A percentile compares a stretch with the other conserved stretches of the same genome.
Evolutionary conservation across 306 rosid species (phyloP).

Genomic region (Gastrolobium villosum): DNA sequence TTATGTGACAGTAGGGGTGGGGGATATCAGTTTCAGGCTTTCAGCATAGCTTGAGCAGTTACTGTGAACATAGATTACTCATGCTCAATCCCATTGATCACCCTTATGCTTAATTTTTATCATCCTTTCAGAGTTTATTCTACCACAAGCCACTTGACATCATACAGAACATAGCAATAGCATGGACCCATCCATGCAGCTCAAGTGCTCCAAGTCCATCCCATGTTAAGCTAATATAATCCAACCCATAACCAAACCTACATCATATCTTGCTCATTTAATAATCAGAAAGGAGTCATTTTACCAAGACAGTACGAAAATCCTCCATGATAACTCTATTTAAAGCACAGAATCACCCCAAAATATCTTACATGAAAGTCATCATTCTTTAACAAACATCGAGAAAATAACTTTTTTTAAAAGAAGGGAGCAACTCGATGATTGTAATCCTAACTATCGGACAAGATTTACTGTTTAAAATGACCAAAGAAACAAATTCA

Average conservation of each 20-base stretch:
- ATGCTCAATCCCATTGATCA: conserved; percentile 10
- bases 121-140: conserved; percentile 13
- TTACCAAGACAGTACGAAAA: conserved; percentile 5
- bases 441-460: conserved; percentile 20
- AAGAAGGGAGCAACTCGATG: background rate
- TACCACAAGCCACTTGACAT: conserved; percentile 37
- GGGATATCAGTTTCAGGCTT: background rate
- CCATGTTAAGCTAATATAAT: conserved; percentile 28
- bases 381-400: conserved; percentile 26
- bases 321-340: conserved; percentile 7
- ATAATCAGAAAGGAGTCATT: background rate
- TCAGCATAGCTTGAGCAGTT: conserved; percentile 13
- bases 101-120: background rate
- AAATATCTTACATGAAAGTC: background rate
- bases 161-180: conserved; percentile 5
- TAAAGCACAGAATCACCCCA: conserved; percentile 24
- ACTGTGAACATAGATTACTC: background rate
- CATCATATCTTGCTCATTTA: conserved; percentile 40
- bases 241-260: conserved; percentile 19
- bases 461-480: background rate
- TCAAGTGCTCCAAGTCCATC: conserved; percentile 27
- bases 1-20: background rate
- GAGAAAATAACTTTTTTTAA: background rate
- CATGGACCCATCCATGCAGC: conserved; percentile 2
- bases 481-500: conserved; percentile 10